Evolutionary conservation across 495 filamentous ascomycete genomes (phyloP), one percentile per base, ranked within the genome.

Genomic region (Penicillium odoratum): DNA sequence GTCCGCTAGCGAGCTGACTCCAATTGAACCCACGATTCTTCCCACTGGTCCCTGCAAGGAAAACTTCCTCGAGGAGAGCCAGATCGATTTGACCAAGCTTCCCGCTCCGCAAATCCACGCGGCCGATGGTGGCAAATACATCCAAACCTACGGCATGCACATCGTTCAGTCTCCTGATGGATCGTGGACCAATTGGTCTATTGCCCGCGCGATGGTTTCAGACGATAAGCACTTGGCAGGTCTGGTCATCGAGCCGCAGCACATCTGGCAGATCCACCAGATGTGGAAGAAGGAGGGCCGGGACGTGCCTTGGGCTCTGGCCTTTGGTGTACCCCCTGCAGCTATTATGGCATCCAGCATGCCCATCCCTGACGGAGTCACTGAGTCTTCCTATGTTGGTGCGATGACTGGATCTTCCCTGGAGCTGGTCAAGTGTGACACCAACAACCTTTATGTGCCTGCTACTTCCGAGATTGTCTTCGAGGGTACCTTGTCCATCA

Each of bases 111-210:
- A 67, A 16, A 53, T 74, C 13, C 68, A 77, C 53, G 53, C 72
- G 48, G 42, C 56, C 3, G 73, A 78, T 44, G 73, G 73, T 1
- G 75, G 75, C 30, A 75, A 75, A 47, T 78, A 74, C 40, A 65
- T 78, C 21, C 69, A 71, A 13, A 78, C 74, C 0, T 71, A 69
- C 18, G 74, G 74, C 2, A 70, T 78, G 64, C 66, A 77, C 49
- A 56, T 76, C 18, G 61, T 77, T 1, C 66, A 74, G 34, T 64
- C 66, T 2, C 73, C 74, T 8, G 73, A 74, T 55, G 68, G 66
- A 11, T 56, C 51, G 15, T 78, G 75, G 75, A 70, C 66, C 1
- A 78, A 78, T 51, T 78, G 75, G 74, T 74, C 75, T 0, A 78
- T 78, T 57, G 64, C 68, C 2, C 70, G 75, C 0, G 72, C 67